Base-by-base conservation (phyloP, 1,284 basidiomycete genomes). In the Apiotrichum akiyoshidainum region DNA sequence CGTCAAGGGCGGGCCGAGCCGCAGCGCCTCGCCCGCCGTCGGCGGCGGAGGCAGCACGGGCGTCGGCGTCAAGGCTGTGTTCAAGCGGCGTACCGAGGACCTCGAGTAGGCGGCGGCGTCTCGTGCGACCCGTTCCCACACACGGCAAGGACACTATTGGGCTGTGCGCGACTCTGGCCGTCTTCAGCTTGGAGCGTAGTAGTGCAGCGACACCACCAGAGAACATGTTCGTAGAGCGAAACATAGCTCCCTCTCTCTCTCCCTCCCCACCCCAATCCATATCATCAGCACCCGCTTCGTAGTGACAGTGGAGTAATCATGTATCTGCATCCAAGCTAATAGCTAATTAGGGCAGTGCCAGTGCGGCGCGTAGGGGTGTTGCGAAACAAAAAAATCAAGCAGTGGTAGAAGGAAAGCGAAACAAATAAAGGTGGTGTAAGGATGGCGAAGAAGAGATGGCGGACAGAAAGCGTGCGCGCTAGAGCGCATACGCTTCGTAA, bases 21-120 rank as follows among this genome's bases (percentile, higher is more conserved):
- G 63, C 11, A 55, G 52, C 35, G 63, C 63, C 9, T 61, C 59
- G 31, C 63, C 63, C 11, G 53, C 51, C 19, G 26, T 31, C 26
- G 26, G 26, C 26, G 26, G 26, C 3, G 26, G 26, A 31, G 26
- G 26, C 3, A 31, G 26, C 26, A 52, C 19, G 19, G 39, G 52
- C 17, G 55, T 59, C 10, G 60, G 63, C 40, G 59, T 61, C 26
- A 57, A 55, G 41, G 63, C 49, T 22, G 50, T 65, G 45, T 65
- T 65, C 45, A 65, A 65, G 57, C 45, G 53, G 8, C 21, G 53
- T 11, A 54, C 53, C 22, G 53, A 54, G 53, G 53, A 54, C 37
- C 53, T 46, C 13, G 46, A 13, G 10, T 13, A 31, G 12, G 46
- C 37, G 33, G n/a, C n/a, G n/a, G n/a, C n/a, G n/a, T n/a, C n/a